phyloP scores from a whole-genome alignment of 2,329 filamentous ascomycete genomes.

The Fusarium decemcellulare region DNA sequence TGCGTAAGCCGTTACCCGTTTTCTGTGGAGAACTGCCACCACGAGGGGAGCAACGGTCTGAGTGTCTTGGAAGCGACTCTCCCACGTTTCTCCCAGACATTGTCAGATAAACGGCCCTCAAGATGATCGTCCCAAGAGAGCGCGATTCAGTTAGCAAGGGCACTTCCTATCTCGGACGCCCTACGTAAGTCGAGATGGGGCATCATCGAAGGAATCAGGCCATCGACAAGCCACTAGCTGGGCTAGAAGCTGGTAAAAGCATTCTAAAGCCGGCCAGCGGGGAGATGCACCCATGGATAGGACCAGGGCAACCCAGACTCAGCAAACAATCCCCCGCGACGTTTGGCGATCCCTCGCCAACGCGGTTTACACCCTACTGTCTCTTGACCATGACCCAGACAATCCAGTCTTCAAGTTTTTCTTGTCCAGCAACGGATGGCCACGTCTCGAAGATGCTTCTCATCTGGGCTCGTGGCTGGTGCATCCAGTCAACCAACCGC shows the following conservation, averaged over 20 bases:
- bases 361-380: conserved; percentile 16
- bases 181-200: conserved; percentile 28
- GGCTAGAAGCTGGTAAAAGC: conserved; percentile 30
- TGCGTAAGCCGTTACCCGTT: conserved; percentile 29
- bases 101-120: conserved; percentile 11
- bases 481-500: conserved; percentile 33
- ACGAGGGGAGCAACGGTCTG: conserved; percentile 7
- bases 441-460: conserved; percentile 19
- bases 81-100: conserved; percentile 12
- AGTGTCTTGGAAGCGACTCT: conserved; percentile 22
- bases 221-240: conserved; percentile 40
- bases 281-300: conserved; percentile 35
- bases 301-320: conserved; percentile 20
- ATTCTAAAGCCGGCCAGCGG: conserved; percentile 37
- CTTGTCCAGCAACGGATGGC: conserved; percentile 15
- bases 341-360: conserved; percentile 28
- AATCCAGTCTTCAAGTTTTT: conserved; percentile 14
- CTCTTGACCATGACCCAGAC: not conserved
- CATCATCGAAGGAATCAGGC: conserved; percentile 31
- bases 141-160: conserved; percentile 6
- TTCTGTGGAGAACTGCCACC: conserved; percentile 27
- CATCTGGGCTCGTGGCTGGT: conserved; percentile 11
- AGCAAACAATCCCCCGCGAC: conserved; percentile 43
- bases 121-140: conserved; percentile 5
- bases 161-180: conserved; percentile 11